These are phyloP conservation scores for Saccharum spontaneum DNA, from an alignment of 176 grass and related monocot species.

Conservation along the genomic window DNA sequence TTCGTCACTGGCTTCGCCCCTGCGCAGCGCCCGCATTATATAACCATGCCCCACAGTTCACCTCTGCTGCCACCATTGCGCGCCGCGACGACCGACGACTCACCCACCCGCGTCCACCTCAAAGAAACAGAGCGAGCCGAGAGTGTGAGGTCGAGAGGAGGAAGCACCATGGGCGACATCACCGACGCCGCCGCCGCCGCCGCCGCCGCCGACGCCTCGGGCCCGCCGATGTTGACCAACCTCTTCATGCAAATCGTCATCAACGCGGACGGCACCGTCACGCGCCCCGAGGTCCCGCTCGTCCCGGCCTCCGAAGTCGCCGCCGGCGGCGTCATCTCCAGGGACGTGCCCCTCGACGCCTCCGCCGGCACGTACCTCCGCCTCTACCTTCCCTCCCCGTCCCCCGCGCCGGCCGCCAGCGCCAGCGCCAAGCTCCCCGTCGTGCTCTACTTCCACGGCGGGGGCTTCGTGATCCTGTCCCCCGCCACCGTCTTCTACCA, in stretches of 20 bases:
- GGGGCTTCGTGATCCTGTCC: slow-evolving; percentile 72
- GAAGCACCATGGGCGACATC: slow-evolving; percentile 18
- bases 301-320: neutral
- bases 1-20: no score
- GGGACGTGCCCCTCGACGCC: slow-evolving; percentile 70
- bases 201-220: no score
- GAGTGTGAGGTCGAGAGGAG: neutral
- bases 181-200: neutral
- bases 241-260: slow-evolving; percentile 72
- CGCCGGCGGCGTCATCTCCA: slow-evolving; percentile 33
- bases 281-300: slow-evolving; percentile 56
- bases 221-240: slow-evolving; percentile 15
- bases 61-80: neutral
- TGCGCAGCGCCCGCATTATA: neutral
- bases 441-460: slow-evolving; percentile 87
- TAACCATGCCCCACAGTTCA: neutral
- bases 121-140: neutral
- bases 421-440: slow-evolving; percentile 56
- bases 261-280: slow-evolving; percentile 63
- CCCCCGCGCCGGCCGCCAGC: neutral
- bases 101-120: neutral
- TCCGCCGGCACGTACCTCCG: slow-evolving; percentile 53
- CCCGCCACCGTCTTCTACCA: slow-evolving; percentile 54
- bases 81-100: neutral
- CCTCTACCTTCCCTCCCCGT: slow-evolving; percentile 50